Base-by-base conservation (phyloP, 768 basidiomycete species). In the Leucosporidium yakuticum region DNA sequence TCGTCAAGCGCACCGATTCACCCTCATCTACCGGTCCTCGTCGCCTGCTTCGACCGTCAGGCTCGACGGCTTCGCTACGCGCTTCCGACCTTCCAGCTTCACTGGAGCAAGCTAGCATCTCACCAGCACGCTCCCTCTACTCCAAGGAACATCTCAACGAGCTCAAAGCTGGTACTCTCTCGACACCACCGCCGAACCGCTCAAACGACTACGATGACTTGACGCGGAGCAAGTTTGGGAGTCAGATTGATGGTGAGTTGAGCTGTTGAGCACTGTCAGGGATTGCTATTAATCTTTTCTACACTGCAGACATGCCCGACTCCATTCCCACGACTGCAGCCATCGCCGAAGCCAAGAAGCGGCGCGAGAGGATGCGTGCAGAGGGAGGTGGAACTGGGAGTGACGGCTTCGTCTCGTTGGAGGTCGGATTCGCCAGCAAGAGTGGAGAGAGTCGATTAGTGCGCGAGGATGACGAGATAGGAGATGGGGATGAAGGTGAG, bases 391-490 rank as follows among this genome's bases (percentile, higher is more conserved):
- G 62, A 57, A 67, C 76, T 60, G 74, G 36, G 12, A 7, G 34
- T 31, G 75, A 69, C 17, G 79, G 77, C 56, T 82, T 77, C 63
- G 79, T 82, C 58, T 74, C 79, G 19, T 72, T 82, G 15, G 77
- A 77, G 19, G 75, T 76, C 2, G 79, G 80, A 1, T 73, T 77
- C 47, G 70, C 73, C 4, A 69, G 63, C 47, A 79, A 79, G 25
- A 77, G 79, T 69, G 79, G 80, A 6, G 80, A 81, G 61, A 78
- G 77, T 47, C 63, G 80, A 50, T 65, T 81, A 11, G 78, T 80
- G 65, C 44, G 81, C 27, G 81, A 82, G 68, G 80, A 81, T 25
- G 81, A 82, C 67, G 81, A 81, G 67, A 64, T 75, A 4, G 80
- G 78, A 0, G 80, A 80, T 15, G 76, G 73, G 1, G 74, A 74